Evolutionary conservation across 2,329 filamentous ascomycete species (phyloP), one percentile per base, ranked within the genome.

Genomic region (Penicillium sp.): DNA sequence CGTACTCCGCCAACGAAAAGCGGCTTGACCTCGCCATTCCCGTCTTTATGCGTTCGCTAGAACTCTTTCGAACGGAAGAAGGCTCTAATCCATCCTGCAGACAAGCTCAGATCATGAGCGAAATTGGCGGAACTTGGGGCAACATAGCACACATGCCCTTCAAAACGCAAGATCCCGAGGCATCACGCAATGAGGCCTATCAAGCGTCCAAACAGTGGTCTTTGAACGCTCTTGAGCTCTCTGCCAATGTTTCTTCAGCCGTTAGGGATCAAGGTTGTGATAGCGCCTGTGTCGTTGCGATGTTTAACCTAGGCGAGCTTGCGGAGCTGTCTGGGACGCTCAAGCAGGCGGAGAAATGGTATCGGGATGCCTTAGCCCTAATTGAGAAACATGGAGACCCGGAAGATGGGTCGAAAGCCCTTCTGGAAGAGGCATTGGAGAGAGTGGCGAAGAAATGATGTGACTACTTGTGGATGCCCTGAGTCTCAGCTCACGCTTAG

Each of bases 291-390:
- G 90, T 90, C 2, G 90, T 90, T 6, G 91, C 93, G 7, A 88
- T 91, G n/a, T 91, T 92, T 76, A 96, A 96, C 73, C 85, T 97
- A 57, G 94, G 89, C 26, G 91, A 96, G 70, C 89, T 97, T 68
- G 90, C 91, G 0, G 88, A 91, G 67, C 89, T 95, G 85, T 79
- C 88, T 63, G 89, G 90, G 1, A 85, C 91, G 69, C 71, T 82
- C 1, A 80, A 81, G 4, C 84, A 90, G 67, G 93, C 94, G 1
- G 84, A 84, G 69, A 83, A 82, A 68, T 86, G 85, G 71, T 97
- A 91, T 72, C 79, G 84, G 58, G 86, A 96, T 73, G 90, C 91
- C 9, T 84, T 86, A 58, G 83, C 83, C 21, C 75, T 94, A 41
- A 79, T 83, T 3, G 79, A 80, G 64, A 77, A 76, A 3, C 71